Conservation (phyloP, 768 basidiomycete genomes). For the Cystofilobasidium capitatum region DNA sequence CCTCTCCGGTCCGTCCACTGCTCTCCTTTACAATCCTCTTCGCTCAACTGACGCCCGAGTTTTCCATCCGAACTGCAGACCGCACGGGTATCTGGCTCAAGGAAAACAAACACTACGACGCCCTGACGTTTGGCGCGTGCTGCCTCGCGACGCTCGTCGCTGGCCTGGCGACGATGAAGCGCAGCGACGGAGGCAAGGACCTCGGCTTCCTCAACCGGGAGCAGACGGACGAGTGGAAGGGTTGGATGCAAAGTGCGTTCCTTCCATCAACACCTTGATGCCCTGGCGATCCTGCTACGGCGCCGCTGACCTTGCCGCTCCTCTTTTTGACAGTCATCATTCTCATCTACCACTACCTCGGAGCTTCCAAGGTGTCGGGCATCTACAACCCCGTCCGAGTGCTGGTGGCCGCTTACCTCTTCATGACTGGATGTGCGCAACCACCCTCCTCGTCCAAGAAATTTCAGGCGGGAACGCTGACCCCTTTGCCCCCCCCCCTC, state of each 20-base stretch:
- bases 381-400: constrained; percentile 87
- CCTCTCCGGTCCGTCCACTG: constrained; percentile 45
- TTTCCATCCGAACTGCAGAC: constrained; percentile 41
- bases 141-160: constrained; percentile 47
- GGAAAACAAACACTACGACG: constrained; percentile 73
- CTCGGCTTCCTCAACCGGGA: constrained; percentile 81
- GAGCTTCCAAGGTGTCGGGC: constrained; percentile 81
- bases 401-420: constrained; percentile 77
- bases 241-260: constrained; percentile 86
- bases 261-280: background rate
- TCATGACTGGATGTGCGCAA: constrained; percentile 81
- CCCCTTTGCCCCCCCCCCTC: background rate
- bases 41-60: background rate
- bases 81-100: constrained; percentile 80
- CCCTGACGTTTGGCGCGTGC: constrained; percentile 56
- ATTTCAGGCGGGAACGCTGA: constrained; percentile 8
- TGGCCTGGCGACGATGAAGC: constrained; percentile 53
- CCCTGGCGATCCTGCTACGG: background rate
- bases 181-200: constrained; percentile 64
- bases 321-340: constrained; percentile 56
- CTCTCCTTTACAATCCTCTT: background rate
- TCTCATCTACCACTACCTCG: constrained; percentile 83
- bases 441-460: background rate
- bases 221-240: constrained; percentile 95
- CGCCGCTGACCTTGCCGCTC: background rate